phyloP scores from a whole-genome alignment of 495 filamentous ascomycete genomes.

The Talaromyces thailandensis region DNA sequence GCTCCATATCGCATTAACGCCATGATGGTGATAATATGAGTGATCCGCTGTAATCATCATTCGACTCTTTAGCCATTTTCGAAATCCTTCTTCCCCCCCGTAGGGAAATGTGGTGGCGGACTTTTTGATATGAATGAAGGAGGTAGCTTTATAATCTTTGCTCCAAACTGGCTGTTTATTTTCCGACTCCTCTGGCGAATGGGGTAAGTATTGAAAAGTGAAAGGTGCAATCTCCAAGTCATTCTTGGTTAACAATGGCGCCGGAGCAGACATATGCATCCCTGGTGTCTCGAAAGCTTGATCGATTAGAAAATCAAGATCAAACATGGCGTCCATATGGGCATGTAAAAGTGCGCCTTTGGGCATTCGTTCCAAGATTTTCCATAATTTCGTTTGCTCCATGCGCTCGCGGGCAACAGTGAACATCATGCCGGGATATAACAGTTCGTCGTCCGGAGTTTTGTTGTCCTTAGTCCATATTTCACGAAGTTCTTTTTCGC shows the following conservation, averaged over 20 bases:
- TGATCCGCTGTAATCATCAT: slow-evolving; percentile 61
- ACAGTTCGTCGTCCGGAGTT: slow-evolving; percentile 36
- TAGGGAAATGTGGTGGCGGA: slow-evolving; percentile 68
- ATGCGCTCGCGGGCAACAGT: slow-evolving; percentile 67
- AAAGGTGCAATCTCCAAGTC: slow-evolving; percentile 36
- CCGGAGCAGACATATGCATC: slow-evolving; percentile 56
- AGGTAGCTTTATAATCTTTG: slow-evolving; percentile 43
- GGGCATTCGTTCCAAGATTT: slow-evolving; percentile 75
- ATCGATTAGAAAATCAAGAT: slow-evolving; percentile 67
- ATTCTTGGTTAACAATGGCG: slow-evolving; percentile 36
- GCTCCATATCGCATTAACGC: slow-evolving; percentile 69
- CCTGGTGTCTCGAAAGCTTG: slow-evolving; percentile 64
- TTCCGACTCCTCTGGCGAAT: slow-evolving; percentile 7
- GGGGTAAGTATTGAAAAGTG: slow-evolving; percentile 43
- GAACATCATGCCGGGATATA: slow-evolving; percentile 87
- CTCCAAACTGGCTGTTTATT: slow-evolving; percentile 49
- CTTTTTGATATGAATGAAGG: slow-evolving; percentile 47
- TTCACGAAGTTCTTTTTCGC: slow-evolving; percentile 60
- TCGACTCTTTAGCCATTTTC: slow-evolving; percentile 68
- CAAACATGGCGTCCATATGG: slow-evolving; percentile 84
- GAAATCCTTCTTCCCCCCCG: slow-evolving; percentile 59
- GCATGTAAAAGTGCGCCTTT: slow-evolving; percentile 87
- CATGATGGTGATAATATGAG: slow-evolving; percentile 68
- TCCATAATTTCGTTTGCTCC: slow-evolving; percentile 76
- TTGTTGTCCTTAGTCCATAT: slow-evolving; percentile 60